A percentile compares a stretch with the other conserved stretches of the same genome.
These are phyloP conservation scores for Thuja plicata DNA, from an alignment of 83 land plant species.

Conservation along the genomic window DNA sequence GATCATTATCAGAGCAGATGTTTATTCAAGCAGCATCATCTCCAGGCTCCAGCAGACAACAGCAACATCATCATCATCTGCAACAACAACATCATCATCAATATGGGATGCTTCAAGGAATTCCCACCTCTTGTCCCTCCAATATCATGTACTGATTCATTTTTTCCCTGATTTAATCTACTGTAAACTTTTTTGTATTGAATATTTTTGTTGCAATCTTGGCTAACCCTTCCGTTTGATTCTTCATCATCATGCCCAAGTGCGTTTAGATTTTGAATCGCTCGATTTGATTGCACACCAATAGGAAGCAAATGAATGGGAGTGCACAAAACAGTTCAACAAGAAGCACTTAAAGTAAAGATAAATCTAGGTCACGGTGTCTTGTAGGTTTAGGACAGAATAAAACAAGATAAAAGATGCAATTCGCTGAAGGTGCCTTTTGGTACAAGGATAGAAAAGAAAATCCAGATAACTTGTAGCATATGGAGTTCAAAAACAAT, in stretches of 20 bases:
- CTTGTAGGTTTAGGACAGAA: background rate
- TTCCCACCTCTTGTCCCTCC: slow-evolving; percentile 6
- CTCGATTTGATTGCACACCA: background rate
- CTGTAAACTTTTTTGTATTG: background rate
- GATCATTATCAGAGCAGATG: slow-evolving; percentile 3
- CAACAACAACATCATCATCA: background rate
- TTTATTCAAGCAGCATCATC: slow-evolving; percentile 5
- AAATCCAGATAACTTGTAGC: background rate
- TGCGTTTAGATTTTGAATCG: background rate
- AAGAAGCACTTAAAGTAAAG: background rate
- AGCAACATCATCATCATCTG: background rate
- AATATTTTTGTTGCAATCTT: background rate
- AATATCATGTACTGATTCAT: slow-evolving; percentile 14
- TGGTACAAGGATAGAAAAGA: background rate
- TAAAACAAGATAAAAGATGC: background rate
- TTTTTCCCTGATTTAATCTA: background rate
- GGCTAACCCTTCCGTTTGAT: background rate
- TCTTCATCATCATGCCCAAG: background rate
- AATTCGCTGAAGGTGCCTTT: background rate
- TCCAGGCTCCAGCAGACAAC: slow-evolving; percentile 1
- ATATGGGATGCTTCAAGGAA: slow-evolving; percentile 15
- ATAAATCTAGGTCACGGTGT: background rate
- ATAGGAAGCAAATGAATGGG: background rate
- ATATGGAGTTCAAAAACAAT: background rate
- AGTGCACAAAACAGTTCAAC: background rate